A percentile compares a stretch with the other conserved stretches of the same genome.
These are phyloP conservation scores for Vanderwaltozyma tropicalis DNA, from an alignment of 805 yeast genomes.

Conservation along the genomic window DNA sequence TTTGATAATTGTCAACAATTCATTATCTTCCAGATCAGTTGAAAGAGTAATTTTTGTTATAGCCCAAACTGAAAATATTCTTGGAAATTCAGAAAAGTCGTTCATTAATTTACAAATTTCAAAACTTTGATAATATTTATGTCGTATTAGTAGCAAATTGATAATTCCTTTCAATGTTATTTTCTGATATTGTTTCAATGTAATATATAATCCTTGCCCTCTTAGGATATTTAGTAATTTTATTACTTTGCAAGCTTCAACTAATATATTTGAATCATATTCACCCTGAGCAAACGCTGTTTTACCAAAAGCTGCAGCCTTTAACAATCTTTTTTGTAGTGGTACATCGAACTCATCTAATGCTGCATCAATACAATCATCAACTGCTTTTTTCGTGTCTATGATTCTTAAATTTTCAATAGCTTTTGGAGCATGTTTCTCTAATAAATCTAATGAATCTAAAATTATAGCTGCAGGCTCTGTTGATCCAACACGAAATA, in stretches of 20 bases:
- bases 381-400: conserved; percentile 49
- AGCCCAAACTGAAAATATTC: conserved; percentile 72
- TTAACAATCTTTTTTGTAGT: conserved; percentile 70
- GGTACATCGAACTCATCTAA: conserved; percentile 63
- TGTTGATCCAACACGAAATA: conserved; percentile 76
- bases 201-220: conserved; percentile 58
- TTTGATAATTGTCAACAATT: conserved; percentile 41
- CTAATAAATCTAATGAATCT: conserved; percentile 64
- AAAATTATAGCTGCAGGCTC: conserved; percentile 72
- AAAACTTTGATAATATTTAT: conserved; percentile 51
- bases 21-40: conserved; percentile 44
- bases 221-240: conserved; percentile 62
- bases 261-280: conserved; percentile 51
- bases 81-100: conserved; percentile 3
- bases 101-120: conserved; percentile 44
- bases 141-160: conserved; percentile 45
- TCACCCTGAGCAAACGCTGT: conserved; percentile 38
- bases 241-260: conserved; percentile 49
- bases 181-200: conserved; percentile 41
- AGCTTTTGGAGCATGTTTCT: conserved; percentile 65
- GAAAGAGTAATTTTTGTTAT: conserved; percentile 52
- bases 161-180: conserved; percentile 52
- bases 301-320: conserved; percentile 84
- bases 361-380: conserved; percentile 64
- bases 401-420: conserved; percentile 60